Percentiles rank a stretch among this genome's conserved stretches.
These are phyloP conservation scores for Combretum micranthum DNA, from an alignment of 345 rosid species.

Conservation along the genomic window DNA sequence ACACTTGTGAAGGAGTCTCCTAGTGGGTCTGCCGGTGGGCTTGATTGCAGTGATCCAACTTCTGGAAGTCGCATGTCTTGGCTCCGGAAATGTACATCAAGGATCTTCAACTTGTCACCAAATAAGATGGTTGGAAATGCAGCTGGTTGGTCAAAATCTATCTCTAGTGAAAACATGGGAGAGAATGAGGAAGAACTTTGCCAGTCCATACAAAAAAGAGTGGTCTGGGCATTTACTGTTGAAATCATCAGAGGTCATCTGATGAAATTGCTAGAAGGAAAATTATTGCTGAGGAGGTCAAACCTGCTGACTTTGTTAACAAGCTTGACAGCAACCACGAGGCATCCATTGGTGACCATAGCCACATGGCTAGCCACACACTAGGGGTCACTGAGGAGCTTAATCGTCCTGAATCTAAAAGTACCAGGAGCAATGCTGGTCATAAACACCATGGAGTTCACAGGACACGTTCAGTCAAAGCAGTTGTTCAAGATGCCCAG, in stretches of 20 bases:
- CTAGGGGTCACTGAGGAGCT: conserved; percentile 46
- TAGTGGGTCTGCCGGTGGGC: no score
- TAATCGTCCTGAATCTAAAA: conserved; percentile 45
- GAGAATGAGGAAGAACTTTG: conserved; percentile 18
- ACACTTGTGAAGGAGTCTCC: conserved; percentile 25
- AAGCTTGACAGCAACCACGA: conserved; percentile 27
- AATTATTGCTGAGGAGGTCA: conserved; percentile 18
- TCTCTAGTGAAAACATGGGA: conserved; percentile 12
- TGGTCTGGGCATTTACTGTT: conserved; percentile 9
- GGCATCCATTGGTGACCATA: conserved; percentile 47
- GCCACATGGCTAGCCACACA: conserved; percentile 41
- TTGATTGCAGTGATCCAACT: conserved; percentile 26
- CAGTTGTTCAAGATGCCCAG: conserved; percentile 54
- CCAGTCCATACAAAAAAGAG: conserved; percentile 12
- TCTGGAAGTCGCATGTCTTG: conserved; percentile 47
- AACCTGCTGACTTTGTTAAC: conserved; percentile 19
- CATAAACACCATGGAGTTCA: conserved; percentile 40
- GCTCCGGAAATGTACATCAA: conserved; percentile 54
- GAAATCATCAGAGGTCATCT: conserved; percentile 22
- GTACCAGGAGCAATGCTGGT: conserved; percentile 30
- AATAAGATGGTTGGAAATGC: conserved; percentile 34
- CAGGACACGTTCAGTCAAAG: conserved; percentile 40
- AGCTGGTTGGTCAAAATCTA: conserved; percentile 17
- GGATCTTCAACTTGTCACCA: conserved; percentile 57
- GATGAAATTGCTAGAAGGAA: conserved; percentile 15